Evolutionary conservation across 495 filamentous ascomycete species (phyloP), one percentile per base, ranked within the genome.

Genomic region (Lindgomyces ingoldianus): DNA sequence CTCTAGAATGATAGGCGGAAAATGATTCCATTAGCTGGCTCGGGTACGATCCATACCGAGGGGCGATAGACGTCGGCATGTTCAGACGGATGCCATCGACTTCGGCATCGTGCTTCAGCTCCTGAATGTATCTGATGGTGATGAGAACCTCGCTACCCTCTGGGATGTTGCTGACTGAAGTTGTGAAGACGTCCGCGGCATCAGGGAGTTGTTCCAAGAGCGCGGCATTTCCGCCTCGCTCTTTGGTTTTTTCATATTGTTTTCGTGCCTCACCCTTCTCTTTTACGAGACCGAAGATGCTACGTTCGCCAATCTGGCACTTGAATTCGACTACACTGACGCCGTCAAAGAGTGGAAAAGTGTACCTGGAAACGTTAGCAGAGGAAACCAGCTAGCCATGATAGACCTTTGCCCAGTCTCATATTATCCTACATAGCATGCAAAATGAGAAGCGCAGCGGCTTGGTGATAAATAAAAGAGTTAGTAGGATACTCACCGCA

Each of bases 331-430:
- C 84, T 3, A 90, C 82, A 18, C 84, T 84, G 0, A 87, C 82
- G 19, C 85, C 85, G 68, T 88, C 83, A 66, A 86, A 88, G 6
- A 90, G 78, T 0, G 88, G 88, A 64, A 90, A 90, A 0, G 79
- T 78, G 73, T 90, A 90, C 25, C 75, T 74, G 29, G 9, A 39
- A 25, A 27, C 24, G 2, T 58, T 14, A 57, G 52, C 47, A 11
- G 51, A 29, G n/a, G 51, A 55, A 44, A 44, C 19, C 33, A 39
- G 33, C 14, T 14, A 39, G 14, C 33, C 33, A 39, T 39, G 6
- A 39, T n/a, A n/a, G n/a, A n/a, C n/a, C n/a, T n/a, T n/a, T n/a
- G n/a, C n/a, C n/a, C n/a, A n/a, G n/a, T n/a, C n/a, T n/a, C n/a
- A n/a, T n/a, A n/a, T n/a, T n/a, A n/a, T n/a, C n/a, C n/a, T n/a